Evolutionary conservation across 345 rosid species (phyloP).

Genomic region (Citrus reticulata): DNA sequence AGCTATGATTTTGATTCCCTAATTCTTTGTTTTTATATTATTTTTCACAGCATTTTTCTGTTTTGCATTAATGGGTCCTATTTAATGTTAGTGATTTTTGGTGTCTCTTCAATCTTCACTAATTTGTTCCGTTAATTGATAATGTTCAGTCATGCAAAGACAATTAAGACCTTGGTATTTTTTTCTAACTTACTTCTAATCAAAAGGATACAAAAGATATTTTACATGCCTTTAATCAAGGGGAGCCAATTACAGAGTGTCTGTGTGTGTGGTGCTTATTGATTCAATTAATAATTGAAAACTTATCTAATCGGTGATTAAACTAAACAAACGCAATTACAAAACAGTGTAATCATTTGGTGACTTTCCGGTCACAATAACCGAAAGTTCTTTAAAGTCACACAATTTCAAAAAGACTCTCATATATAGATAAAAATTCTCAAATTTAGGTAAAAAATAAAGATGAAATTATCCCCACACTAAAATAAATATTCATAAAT

Average conservation of each 20-base stretch:
- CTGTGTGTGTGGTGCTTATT: neutral
- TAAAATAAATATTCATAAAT: too few relatives aligned
- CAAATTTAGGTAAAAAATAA: too few relatives aligned
- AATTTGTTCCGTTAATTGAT: neutral
- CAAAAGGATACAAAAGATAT: neutral
- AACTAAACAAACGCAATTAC: neutral
- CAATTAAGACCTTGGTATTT: neutral
- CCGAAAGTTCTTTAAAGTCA: too few relatives aligned
- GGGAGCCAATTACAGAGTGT: neutral
- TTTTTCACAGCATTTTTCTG: neutral
- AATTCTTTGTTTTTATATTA: neutral
- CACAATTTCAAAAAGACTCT: too few relatives aligned
- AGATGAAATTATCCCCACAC: neutral
- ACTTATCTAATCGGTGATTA: neutral
- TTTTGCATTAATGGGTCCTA: constrained; percentile 5
- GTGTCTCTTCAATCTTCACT: constrained; percentile 6
- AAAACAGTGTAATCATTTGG: neutral
- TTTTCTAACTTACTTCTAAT: neutral
- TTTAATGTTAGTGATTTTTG: constrained; percentile 5
- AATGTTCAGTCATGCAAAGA: neutral
- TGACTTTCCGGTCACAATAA: neutral
- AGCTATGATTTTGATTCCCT: neutral
- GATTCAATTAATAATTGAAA: neutral
- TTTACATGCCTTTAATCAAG: neutral
- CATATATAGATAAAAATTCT: too few relatives aligned